Percentiles rank a stretch among this genome's conserved stretches.
phyloP scores from a whole-genome alignment of 73 alveolate species.

The Tetrahymena malaccensis region DNA sequence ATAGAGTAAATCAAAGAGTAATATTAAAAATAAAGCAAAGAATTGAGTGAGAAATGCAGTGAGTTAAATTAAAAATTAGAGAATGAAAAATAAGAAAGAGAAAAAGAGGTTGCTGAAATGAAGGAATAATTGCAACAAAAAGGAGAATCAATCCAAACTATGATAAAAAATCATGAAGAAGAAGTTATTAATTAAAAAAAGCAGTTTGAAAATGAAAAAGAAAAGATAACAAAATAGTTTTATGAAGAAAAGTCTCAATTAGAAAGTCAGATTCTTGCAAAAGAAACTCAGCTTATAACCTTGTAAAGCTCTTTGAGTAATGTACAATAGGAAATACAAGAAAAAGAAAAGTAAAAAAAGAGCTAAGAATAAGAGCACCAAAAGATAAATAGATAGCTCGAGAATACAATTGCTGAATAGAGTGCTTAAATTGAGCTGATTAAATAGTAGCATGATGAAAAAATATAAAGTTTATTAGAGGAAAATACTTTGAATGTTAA shows the following conservation, averaged over 20 bases:
- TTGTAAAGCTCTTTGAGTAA: neutral
- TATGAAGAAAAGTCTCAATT: neutral
- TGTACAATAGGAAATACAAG: neutral
- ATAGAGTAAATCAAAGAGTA: neutral
- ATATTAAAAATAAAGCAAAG: neutral
- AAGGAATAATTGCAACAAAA: neutral
- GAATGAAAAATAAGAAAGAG: neutral
- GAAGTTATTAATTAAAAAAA: neutral
- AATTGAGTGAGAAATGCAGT: neutral
- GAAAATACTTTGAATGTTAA: neutral
- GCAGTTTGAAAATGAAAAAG: neutral
- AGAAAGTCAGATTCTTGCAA: neutral
- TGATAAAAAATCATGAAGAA: neutral
- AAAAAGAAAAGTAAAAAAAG: neutral
- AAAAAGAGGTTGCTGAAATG: neutral
- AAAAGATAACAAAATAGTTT: neutral
- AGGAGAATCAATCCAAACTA: neutral
- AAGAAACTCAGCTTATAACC: neutral
- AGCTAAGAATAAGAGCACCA: neutral
- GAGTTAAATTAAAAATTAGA: neutral
- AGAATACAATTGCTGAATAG: neutral
- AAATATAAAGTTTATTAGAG: neutral
- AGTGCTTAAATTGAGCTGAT: neutral
- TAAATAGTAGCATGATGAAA: neutral
- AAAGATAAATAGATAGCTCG: neutral